A percentile compares a stretch with the other conserved stretches of the same genome.
Conservation (phyloP, 495 filamentous ascomycete species). For the Xylaria longipes region DNA sequence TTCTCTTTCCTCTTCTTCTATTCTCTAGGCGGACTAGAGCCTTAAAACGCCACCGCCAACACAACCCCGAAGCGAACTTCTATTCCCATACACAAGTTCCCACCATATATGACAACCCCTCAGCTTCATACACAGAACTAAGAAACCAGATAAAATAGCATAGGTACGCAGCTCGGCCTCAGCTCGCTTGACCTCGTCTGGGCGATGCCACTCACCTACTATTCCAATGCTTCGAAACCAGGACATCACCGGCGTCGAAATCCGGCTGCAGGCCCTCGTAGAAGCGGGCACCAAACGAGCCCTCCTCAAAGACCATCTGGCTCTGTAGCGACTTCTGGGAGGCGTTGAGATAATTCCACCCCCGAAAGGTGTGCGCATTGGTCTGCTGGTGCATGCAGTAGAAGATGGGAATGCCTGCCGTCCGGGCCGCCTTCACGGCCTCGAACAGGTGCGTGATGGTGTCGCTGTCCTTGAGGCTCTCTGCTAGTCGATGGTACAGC, state of each 20-base stretch:
- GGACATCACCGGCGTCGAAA: neutral
- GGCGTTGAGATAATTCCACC: neutral
- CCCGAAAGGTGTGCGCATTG: neutral
- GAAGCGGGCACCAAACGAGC: neutral
- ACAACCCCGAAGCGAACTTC: neutral
- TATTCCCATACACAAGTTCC: neutral
- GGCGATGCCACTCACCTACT: neutral
- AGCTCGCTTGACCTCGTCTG: too few species aligned
- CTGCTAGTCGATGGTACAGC: neutral
- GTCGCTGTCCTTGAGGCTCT: neutral
- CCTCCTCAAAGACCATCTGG: neutral
- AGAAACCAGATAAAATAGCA: neutral
- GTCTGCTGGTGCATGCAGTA: neutral
- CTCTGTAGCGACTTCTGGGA: neutral
- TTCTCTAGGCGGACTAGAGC: neutral
- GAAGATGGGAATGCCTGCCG: neutral
- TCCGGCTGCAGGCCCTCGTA: neutral
- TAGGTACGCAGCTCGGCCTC: neutral
- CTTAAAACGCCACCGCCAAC: neutral
- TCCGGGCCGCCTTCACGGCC: neutral
- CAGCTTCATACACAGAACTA: neutral
- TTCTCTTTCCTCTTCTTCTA: neutral
- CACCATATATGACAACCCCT: neutral
- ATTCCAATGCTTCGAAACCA: slow-evolving; percentile 2
- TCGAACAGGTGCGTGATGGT: neutral